Base-by-base conservation (phyloP, 2,329 filamentous ascomycete species). In the Cercospora sesami region DNA sequence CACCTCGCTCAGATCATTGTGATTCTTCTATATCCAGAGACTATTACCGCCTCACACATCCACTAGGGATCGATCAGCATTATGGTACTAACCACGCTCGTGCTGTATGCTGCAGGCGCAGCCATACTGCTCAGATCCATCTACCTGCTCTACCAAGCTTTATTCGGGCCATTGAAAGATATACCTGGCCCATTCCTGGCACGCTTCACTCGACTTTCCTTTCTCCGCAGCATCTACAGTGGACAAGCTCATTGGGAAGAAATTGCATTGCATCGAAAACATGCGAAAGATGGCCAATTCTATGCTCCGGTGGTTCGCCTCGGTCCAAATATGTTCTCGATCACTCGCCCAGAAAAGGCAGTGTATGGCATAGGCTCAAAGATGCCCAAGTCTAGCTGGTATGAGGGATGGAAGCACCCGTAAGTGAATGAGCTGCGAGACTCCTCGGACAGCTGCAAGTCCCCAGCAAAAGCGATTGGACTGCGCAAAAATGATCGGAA, bases 361-460 rank as follows among this genome's bases (percentile, higher is more conserved):
- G 68, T 75, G n/a, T 74, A 73, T 58, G 69, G 66, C 1, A 72
- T 72, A 39, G 62, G 68, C 12, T 70, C 69, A 12, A 70, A 72
- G 26, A 68, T 75, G 74, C 21, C 79, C 28, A 74, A 74, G 58
- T 67, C 57, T 12, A 60, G 42, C 16, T 74, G 68, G 67, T 73
- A 74, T 57, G 69, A 70, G n/a, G 62, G 65, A 18, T 68, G 61
- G 67, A 64, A 68, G 8, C 66, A 69, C 61, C 65, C 70, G 33
- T 48, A 33, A 55, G 48, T 55, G 21, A n/a, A n/a, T 1, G 3
- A 55, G 8, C 16, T 3, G 23, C 23, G 5, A 1, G 5, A 1
- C 4, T 6, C 23, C 5, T 8, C 7, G 4, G 5, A 30, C 21
- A 26, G 23, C 36, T n/a, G 3, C 48, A 3, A 4, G 5, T 16